Percentiles rank a stretch among this genome's conserved stretches.
Conservation (phyloP, 1,284 basidiomycete genomes). For the Pholiota adiposa region DNA sequence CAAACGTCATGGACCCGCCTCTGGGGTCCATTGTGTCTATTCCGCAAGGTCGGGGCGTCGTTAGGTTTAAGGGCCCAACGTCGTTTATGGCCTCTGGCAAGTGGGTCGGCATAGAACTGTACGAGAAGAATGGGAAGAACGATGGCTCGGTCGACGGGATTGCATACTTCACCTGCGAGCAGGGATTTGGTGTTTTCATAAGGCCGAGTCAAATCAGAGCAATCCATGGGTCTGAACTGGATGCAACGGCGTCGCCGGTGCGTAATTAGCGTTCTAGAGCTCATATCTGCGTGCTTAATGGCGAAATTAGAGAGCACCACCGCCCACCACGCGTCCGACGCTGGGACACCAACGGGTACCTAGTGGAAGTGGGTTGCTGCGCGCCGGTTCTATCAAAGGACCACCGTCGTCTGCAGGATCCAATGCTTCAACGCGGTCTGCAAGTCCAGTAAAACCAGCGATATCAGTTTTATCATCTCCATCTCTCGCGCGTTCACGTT, state of each 20-base stretch:
- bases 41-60: constrained; percentile 79
- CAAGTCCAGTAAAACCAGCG: constrained; percentile 47
- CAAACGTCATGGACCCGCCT: constrained; percentile 31
- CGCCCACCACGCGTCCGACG: constrained; percentile 32
- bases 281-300: not conserved
- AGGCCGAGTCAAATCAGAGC: constrained; percentile 85
- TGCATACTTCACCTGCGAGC: constrained; percentile 84
- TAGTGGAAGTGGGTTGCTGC: constrained; percentile 40
- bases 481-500: constrained; percentile 14
- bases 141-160: constrained; percentile 88
- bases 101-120: constrained; percentile 95
- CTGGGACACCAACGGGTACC: constrained; percentile 47
- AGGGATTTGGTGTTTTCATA: constrained; percentile 88
- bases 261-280: constrained; percentile 1
- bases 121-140: constrained; percentile 89
- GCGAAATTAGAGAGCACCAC: constrained; percentile 21
- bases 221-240: constrained; percentile 49
- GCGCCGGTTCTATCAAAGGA: constrained; percentile 40
- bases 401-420: constrained; percentile 41
- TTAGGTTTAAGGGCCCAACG: constrained; percentile 88
- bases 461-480: constrained; percentile 26
- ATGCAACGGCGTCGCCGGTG: constrained; percentile 25
- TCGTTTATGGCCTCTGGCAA: constrained; percentile 82
- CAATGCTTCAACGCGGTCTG: constrained; percentile 43
- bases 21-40: constrained; percentile 77